Percentiles rank a stretch among this genome's conserved stretches.
phyloP scores from a whole-genome alignment of 2,329 filamentous ascomycete species.

The Colletotrichum musicola region DNA sequence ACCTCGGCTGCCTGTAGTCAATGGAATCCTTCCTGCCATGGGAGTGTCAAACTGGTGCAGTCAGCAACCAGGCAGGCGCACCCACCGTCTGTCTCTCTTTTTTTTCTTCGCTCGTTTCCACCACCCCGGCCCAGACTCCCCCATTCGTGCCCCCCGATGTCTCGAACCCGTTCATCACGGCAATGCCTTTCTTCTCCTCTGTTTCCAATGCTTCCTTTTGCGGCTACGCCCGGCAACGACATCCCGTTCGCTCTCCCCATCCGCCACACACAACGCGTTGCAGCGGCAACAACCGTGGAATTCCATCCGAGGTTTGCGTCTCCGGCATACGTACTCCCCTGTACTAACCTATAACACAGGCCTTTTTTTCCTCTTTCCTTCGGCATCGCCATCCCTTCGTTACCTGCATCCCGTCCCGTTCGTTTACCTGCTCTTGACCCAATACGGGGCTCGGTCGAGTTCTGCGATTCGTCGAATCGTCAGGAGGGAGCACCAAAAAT shows the following conservation, averaged over 20 bases:
- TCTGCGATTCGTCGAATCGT: conserved; percentile 29
- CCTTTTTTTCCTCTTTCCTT: neutral
- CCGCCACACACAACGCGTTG: conserved; percentile 16
- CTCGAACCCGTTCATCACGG: conserved; percentile 19
- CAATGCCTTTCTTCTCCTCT: conserved; percentile 11
- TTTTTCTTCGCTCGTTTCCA: conserved; percentile 14
- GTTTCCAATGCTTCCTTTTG: conserved; percentile 10
- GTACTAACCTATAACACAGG: neutral
- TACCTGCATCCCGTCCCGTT: conserved; percentile 3
- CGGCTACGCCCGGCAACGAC: conserved; percentile 8
- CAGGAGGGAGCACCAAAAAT: conserved; percentile 36
- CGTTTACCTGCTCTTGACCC: conserved; percentile 2
- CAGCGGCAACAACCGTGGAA: conserved; percentile 3
- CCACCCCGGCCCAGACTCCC: conserved; percentile 20
- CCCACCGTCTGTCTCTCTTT: too few species aligned
- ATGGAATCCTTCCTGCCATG: too few species aligned
- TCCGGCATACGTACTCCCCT: neutral
- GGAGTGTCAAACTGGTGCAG: too few species aligned
- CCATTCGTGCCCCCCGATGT: conserved; percentile 19
- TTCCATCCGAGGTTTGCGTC: conserved; percentile 24
- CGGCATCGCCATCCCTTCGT: conserved; percentile 1
- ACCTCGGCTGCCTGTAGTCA: too few species aligned
- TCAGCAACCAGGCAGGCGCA: too few species aligned
- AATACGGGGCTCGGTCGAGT: conserved; percentile 17
- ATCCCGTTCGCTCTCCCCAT: conserved; percentile 11